Evolutionary conservation across 768 basidiomycete species (phyloP).

Genomic region (Boletus insuetus): DNA sequence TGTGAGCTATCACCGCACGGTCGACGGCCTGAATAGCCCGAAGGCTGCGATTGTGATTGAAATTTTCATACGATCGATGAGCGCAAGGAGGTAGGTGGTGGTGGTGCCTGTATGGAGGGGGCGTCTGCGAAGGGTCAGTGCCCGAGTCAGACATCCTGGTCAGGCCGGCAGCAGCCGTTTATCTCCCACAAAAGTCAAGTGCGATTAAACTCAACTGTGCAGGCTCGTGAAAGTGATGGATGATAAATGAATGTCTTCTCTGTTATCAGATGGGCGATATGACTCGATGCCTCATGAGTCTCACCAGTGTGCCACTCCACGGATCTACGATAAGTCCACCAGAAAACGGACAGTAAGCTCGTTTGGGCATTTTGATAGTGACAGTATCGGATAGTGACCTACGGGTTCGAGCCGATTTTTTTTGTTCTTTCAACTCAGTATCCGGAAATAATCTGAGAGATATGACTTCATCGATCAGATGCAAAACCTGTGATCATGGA

Average conservation of each 20-base stretch:
- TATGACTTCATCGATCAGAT: conserved; percentile 8
- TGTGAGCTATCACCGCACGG: conserved; percentile 12
- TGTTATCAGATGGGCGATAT: conserved; percentile 9
- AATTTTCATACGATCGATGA: not conserved
- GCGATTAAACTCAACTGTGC: conserved; percentile 12
- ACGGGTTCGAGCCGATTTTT: conserved; percentile 1
- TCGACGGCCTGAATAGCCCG: not conserved
- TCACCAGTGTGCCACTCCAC: not conserved
- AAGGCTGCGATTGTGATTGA: not conserved
- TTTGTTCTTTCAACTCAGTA: conserved; percentile 5
- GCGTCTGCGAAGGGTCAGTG: too few relatives aligned
- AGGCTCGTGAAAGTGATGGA: not conserved
- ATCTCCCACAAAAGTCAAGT: conserved; percentile 1
- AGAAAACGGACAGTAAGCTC: not conserved
- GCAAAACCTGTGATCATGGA: too few relatives aligned
- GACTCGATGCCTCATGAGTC: conserved; percentile 21
- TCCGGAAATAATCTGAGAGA: conserved; percentile 3
- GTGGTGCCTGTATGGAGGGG: not conserved
- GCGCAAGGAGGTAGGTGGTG: not conserved
- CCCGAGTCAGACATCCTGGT: conserved; percentile 1
- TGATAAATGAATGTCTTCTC: conserved; percentile 15
- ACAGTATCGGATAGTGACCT: not conserved
- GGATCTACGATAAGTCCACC: not conserved
- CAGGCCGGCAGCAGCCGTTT: conserved; percentile 7
- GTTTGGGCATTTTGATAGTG: conserved; percentile 6